Conservation (phyloP, 805 yeast species). For the Ogataea corticis region DNA sequence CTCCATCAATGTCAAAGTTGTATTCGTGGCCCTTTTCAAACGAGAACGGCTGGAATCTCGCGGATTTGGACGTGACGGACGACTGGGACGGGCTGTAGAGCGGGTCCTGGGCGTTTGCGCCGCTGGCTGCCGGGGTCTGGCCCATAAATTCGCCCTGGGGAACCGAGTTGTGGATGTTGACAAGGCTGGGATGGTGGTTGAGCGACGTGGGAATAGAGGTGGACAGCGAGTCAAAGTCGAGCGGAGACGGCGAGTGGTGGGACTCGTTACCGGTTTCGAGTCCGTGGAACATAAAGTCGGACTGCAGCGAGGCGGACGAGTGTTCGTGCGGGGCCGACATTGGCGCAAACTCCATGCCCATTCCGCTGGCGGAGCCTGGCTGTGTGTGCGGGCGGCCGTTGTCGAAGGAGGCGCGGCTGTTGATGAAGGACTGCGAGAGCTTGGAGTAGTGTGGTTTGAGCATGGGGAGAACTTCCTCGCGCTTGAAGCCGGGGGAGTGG, state of each 20-base stretch:
- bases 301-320: constrained; percentile 11
- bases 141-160: constrained; percentile 7
- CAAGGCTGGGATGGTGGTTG: constrained; percentile 25
- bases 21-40: constrained; percentile 17
- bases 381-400: constrained; percentile 2
- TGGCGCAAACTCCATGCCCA: constrained; percentile 23
- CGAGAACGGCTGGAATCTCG: constrained; percentile 18
- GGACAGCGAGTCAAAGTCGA: constrained; percentile 24
- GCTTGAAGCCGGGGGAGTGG: constrained; percentile 22
- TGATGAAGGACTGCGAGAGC: constrained; percentile 29
- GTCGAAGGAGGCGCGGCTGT: constrained; percentile 1
- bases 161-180: constrained; percentile 17
- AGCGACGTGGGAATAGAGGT: constrained; percentile 24
- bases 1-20: constrained; percentile 32
- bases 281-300: constrained; percentile 14
- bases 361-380: background rate
- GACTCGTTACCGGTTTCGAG: constrained; percentile 8
- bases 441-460: constrained; percentile 29
- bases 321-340: constrained; percentile 11
- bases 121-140: background rate
- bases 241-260: constrained; percentile 20
- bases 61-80: constrained; percentile 17
- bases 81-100: constrained; percentile 28
- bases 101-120: constrained; percentile 7
- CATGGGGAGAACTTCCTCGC: constrained; percentile 27